Percentiles rank a stretch among this genome's conserved stretches.
phyloP scores from a whole-genome alignment of 2,329 filamentous ascomycete species.

The Neonectria hederae region DNA sequence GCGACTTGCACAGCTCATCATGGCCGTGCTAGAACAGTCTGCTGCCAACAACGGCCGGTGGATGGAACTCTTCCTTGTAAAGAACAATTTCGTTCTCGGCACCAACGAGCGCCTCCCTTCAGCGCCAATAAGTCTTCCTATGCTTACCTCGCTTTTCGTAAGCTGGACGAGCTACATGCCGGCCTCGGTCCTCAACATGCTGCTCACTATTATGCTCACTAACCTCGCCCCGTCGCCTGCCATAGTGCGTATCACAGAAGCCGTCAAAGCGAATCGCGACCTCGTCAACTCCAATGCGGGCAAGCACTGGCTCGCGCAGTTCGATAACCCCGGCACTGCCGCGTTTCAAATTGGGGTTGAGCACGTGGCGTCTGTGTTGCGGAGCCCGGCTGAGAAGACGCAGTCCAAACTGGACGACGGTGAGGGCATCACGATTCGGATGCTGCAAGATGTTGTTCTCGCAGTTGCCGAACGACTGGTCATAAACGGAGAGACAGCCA shows the following conservation, averaged over 20 bases:
- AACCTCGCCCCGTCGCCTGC: conserved; percentile 37
- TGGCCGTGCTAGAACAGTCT: conserved; percentile 40
- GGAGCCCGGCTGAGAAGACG: background rate
- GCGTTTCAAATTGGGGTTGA: conserved; percentile 15
- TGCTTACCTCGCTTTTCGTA: conserved; percentile 27
- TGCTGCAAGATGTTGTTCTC: conserved; percentile 23
- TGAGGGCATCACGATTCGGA: conserved; percentile 3
- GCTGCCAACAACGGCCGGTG: conserved; percentile 44
- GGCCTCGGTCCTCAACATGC: conserved; percentile 25
- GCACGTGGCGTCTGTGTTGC: conserved; percentile 12
- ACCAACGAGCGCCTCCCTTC: conserved; percentile 35
- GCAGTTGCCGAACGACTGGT: conserved; percentile 10
- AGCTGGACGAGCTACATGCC: conserved; percentile 29
- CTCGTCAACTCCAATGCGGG: conserved; percentile 43
- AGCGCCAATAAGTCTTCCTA: conserved; percentile 32
- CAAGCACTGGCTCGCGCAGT: conserved; percentile 45
- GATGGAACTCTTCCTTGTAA: conserved; percentile 45
- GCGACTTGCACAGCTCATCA: conserved; percentile 38
- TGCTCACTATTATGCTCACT: conserved; percentile 30
- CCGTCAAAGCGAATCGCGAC: conserved; percentile 35
- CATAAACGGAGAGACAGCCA: background rate
- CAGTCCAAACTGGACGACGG: conserved; percentile 17
- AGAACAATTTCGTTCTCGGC: conserved; percentile 39
- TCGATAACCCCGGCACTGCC: conserved; percentile 10
- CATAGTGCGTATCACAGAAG: conserved; percentile 36